Evolutionary conservation across 306 rosid genomes (phyloP), one percentile per base, ranked within the genome.

Genomic region (Glycine tomentella): DNA sequence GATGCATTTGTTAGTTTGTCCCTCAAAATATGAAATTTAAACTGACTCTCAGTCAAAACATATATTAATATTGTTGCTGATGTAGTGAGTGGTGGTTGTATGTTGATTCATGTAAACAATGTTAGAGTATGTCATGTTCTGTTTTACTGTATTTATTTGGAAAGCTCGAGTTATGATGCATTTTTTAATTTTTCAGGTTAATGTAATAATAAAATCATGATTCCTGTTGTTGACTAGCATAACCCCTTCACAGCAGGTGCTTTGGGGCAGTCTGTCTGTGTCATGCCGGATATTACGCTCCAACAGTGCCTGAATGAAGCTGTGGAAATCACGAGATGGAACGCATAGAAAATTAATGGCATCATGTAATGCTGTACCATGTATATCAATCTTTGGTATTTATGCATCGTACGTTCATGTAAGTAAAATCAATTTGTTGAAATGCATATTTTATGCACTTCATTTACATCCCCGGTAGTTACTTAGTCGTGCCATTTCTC

Each of bases 231-330:
- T 10, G 51, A 50, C 52, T 61, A 31, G 66, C 48, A 70, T 61
- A n/a, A 31, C 66, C 48, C 13, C 36, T 10, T 34, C 15, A 25
- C 31, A 2, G 2, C 46, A 73, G 76, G 69, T 58, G 45, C 56
- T 36, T 25, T 25, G 31, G 31, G 31, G 1, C 31, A 25, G 31
- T 25, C 0, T 25, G 31, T 25, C 31, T 25, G 31, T 25, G 31
- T 25, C 31, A 25, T 25, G 31, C 31, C 31, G 67, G 59, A 34
- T 63, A 58, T 64, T 76, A 46, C 38, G 69, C 69, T 9, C 87
- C 82, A 13, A 52, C 48, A 55, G 74, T 77, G 69, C 51, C 77
- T 57, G 79, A 80, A 80, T 33, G 76, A 71, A 15, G 84, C 12
- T 67, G 76, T 71, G 9, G 65, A 77, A 65, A 69, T 50, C 73